These are phyloP conservation scores for Mrakiaceae sp. DNA, from an alignment of 1,284 basidiomycete species.

Conservation along the genomic window DNA sequence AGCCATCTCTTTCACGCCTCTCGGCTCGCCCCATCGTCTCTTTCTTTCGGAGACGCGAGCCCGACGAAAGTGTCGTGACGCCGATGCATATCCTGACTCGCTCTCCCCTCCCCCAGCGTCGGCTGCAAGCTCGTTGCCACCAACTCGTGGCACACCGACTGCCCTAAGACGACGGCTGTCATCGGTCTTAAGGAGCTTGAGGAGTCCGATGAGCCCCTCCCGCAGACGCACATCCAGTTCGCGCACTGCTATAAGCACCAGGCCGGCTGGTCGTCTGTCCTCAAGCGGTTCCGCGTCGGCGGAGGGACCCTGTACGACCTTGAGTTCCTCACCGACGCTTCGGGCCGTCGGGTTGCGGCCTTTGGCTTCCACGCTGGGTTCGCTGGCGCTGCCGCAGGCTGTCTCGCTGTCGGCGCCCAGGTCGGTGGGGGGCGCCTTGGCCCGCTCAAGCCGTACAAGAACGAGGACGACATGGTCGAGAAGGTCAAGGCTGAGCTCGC, in stretches of 20 bases:
- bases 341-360: slow-evolving; percentile 86
- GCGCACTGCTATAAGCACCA: slow-evolving; percentile 98
- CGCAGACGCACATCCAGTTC: slow-evolving; percentile 96
- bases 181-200: slow-evolving; percentile 95
- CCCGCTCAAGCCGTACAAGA: slow-evolving; percentile 61
- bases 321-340: slow-evolving; percentile 84
- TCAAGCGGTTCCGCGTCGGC: slow-evolving; percentile 78
- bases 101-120: slow-evolving; percentile 43
- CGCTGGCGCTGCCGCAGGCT: slow-evolving; percentile 88
- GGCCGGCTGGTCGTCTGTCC: slow-evolving; percentile 80
- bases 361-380: slow-evolving; percentile 99
- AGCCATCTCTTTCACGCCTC: too few species aligned
- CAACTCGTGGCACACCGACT: slow-evolving; percentile 76
- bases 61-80: too few species aligned
- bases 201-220: slow-evolving; percentile 63
- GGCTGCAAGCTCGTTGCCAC: slow-evolving; percentile 82
- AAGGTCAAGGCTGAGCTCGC: slow-evolving; percentile 57
- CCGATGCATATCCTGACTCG: too few species aligned
- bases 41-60: too few species aligned
- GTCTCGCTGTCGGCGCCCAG: slow-evolving; percentile 67
- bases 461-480: slow-evolving; percentile 69
- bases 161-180: slow-evolving; percentile 65
- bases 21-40: too few species aligned
- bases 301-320: slow-evolving; percentile 88
- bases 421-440: slow-evolving; percentile 49